These are phyloP conservation scores for Xylaria polymorpha DNA, from an alignment of 2,329 filamentous ascomycete species.

Conservation along the genomic window DNA sequence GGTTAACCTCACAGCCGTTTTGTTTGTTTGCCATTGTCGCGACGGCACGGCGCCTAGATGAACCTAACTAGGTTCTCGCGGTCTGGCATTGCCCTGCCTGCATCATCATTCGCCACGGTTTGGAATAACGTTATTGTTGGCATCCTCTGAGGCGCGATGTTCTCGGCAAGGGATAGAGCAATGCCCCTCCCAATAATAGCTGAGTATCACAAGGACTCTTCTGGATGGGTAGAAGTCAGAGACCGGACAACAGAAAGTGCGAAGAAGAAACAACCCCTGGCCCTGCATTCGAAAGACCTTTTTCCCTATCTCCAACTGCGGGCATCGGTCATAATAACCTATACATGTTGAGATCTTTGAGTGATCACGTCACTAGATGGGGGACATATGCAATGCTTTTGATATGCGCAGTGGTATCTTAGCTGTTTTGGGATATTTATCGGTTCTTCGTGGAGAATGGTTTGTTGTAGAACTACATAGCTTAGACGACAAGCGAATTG, in stretches of 20 bases:
- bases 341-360: not conserved
- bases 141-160: conserved; percentile 7
- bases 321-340: not conserved
- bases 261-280: conserved; percentile 1
- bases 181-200: conserved; percentile 14
- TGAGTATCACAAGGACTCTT: conserved; percentile 8
- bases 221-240: not conserved
- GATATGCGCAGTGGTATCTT: not conserved
- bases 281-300: conserved; percentile 1
- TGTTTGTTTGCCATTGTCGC: conserved; percentile 24
- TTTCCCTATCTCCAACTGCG: conserved; percentile 5
- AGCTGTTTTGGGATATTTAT: not conserved
- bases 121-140: conserved; percentile 19
- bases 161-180: conserved; percentile 26
- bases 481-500: not conserved
- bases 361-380: conserved; percentile 6
- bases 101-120: conserved; percentile 1
- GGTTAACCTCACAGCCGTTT: conserved; percentile 26
- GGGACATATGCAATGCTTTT: not conserved
- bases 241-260: not conserved
- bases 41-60: conserved; percentile 4
- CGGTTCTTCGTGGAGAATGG: not conserved
- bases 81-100: conserved; percentile 2
- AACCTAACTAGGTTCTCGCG: not conserved
- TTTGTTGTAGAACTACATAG: not conserved